A percentile compares a stretch with the other conserved stretches of the same genome.
These are phyloP conservation scores for Mucor sp. DNA, from an alignment of 371 early-diverging fungal genomes.

Conservation along the genomic window DNA sequence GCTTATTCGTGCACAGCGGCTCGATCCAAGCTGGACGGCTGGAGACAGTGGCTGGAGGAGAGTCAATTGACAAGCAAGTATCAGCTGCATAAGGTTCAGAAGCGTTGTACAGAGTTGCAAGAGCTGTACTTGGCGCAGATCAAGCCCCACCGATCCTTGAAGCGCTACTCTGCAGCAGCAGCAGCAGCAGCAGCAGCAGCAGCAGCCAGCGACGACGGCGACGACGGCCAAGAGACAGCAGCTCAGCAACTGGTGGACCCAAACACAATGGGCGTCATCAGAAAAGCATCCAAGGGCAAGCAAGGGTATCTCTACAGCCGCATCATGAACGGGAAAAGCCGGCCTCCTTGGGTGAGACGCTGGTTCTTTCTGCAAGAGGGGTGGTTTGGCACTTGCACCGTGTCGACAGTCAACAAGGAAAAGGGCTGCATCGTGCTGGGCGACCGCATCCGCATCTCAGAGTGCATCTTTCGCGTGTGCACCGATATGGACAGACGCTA, in stretches of 20 bases:
- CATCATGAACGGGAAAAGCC: slow-evolving; percentile 26
- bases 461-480: slow-evolving; percentile 49
- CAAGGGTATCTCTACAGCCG: slow-evolving; percentile 43
- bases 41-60: slow-evolving; percentile 43
- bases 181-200: slow-evolving; percentile 8
- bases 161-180: slow-evolving; percentile 23
- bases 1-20: slow-evolving; percentile 21
- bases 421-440: slow-evolving; percentile 58
- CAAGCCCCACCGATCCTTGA: slow-evolving; percentile 37
- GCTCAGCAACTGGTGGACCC: neutral
- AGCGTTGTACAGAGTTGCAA: slow-evolving; percentile 28
- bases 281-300: slow-evolving; percentile 11
- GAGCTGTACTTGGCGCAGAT: slow-evolving; percentile 34
- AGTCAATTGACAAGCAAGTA: slow-evolving; percentile 37
- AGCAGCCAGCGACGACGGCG: neutral
- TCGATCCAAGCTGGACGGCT: slow-evolving; percentile 32
- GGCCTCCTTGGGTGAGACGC: slow-evolving; percentile 51
- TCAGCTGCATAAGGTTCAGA: slow-evolving; percentile 35
- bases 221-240: neutral
- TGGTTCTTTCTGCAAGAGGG: slow-evolving; percentile 64
- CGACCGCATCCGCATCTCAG: slow-evolving; percentile 50
- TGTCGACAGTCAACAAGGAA: slow-evolving; percentile 42
- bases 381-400: slow-evolving; percentile 55
- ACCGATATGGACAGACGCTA: slow-evolving; percentile 66
- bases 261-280: neutral